These are phyloP conservation scores for Ziziphus jujuba DNA, from an alignment of 306 rosid species.

Conservation along the genomic window DNA sequence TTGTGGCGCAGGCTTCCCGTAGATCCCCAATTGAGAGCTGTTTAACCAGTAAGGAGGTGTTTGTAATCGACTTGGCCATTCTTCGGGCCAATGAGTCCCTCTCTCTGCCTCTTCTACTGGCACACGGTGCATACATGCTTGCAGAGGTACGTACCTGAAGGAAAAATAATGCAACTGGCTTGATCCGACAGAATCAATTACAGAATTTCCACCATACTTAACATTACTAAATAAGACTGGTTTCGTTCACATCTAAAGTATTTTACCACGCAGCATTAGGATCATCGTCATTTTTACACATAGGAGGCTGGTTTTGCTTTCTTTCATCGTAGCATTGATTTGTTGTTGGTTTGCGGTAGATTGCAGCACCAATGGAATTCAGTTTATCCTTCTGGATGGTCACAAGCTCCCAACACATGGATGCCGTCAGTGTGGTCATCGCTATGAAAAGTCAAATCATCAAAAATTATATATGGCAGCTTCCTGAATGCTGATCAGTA, in stretches of 20 bases:
- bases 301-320: constrained; percentile 60
- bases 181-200: no score
- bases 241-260: no score
- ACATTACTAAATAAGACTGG: no score
- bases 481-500: neutral
- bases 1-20: constrained; percentile 83
- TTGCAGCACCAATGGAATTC: constrained; percentile 65
- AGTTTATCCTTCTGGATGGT: constrained; percentile 66
- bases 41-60: constrained; percentile 84
- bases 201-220: no score
- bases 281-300: constrained; percentile 78
- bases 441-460: constrained; percentile 32
- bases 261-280: constrained; percentile 89
- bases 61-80: constrained; percentile 69
- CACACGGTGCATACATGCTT: constrained; percentile 72
- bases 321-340: constrained; percentile 77
- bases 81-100: constrained; percentile 74
- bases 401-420: constrained; percentile 95
- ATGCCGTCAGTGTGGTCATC: constrained; percentile 65
- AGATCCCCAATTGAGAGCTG: constrained; percentile 72
- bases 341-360: constrained; percentile 73
- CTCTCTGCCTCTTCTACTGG: constrained; percentile 52
- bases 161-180: neutral
- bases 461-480: constrained; percentile 2
- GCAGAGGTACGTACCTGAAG: constrained; percentile 91